Evolutionary conservation across 1,284 basidiomycete genomes (phyloP).

Genomic region (Pseudozyma hubeiensis): DNA sequence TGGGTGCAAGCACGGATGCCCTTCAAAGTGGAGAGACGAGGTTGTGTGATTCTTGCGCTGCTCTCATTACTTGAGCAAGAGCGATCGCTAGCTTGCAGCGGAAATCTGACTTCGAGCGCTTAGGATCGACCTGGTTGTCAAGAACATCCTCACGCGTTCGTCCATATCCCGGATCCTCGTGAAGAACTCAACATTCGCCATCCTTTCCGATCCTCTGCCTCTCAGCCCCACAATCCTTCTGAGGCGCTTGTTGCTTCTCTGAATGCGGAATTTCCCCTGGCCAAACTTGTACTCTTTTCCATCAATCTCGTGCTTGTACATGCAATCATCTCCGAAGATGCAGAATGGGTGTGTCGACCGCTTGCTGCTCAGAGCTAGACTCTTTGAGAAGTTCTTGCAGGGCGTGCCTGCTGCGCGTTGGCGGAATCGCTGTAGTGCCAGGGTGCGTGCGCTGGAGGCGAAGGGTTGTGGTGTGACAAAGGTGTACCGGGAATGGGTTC

Average conservation of each 20-base stretch:
- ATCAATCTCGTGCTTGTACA: conserved; percentile 37
- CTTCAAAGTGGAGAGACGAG: too few relatives aligned
- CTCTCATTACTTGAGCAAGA: neutral
- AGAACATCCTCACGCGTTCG: conserved; percentile 12
- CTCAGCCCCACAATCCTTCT: conserved; percentile 7
- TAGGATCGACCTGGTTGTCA: conserved; percentile 10
- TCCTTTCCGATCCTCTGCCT: neutral
- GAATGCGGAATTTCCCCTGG: conserved; percentile 5
- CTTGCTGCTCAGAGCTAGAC: conserved; percentile 18
- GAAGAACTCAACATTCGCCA: conserved; percentile 1
- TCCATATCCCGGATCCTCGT: conserved; percentile 11
- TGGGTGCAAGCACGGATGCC: too few relatives aligned
- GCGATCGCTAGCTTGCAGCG: neutral
- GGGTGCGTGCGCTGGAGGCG: conserved; percentile 8
- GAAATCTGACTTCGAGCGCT: neutral
- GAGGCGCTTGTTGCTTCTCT: conserved; percentile 2
- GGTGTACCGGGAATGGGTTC: conserved; percentile 23
- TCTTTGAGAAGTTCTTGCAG: conserved; percentile 42
- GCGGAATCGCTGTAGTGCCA: conserved; percentile 22
- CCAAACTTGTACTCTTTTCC: conserved; percentile 28
- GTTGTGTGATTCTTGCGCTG: too few relatives aligned
- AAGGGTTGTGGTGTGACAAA: conserved; percentile 37
- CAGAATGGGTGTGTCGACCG: conserved; percentile 22
- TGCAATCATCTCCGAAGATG: conserved; percentile 43
- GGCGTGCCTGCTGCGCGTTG: conserved; percentile 23